Percentiles rank a stretch among this genome's conserved stretches.
Conservation (phyloP, 495 filamentous ascomycete genomes). For the Penicillium verhagenii region DNA sequence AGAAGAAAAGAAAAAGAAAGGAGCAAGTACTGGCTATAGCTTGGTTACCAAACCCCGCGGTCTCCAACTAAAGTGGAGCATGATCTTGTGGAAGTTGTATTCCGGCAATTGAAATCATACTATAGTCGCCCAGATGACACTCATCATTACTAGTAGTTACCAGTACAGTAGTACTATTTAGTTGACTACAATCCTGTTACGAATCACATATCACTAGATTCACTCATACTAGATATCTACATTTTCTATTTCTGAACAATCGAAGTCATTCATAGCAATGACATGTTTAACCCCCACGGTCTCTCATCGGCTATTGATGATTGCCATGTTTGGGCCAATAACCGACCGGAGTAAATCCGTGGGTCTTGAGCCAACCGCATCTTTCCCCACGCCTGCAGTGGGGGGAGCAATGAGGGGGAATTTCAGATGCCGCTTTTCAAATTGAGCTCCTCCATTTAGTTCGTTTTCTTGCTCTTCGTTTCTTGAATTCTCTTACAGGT, state of each 20-base stretch:
- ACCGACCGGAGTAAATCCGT: constrained; percentile 36
- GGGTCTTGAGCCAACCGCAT: not conserved
- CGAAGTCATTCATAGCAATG: too few species aligned
- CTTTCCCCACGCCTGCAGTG: not conserved
- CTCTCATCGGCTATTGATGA: constrained; percentile 32
- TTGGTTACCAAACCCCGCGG: not conserved
- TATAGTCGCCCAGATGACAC: too few species aligned
- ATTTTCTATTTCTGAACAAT: too few species aligned
- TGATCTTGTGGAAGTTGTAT: not conserved
- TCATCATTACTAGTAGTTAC: not conserved
- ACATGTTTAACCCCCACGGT: constrained; percentile 9
- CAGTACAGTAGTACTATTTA: too few species aligned
- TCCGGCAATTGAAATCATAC: not conserved
- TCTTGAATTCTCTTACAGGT: not conserved
- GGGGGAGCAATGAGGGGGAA: constrained; percentile 1
- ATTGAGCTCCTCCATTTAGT: not conserved
- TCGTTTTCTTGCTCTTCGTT: not conserved
- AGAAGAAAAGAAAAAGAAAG: not conserved
- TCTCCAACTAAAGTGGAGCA: not conserved
- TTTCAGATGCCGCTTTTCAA: not conserved
- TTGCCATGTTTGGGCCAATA: constrained; percentile 19
- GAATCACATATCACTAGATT: too few species aligned
- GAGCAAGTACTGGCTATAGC: not conserved
- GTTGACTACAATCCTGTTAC: too few species aligned
- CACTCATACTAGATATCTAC: too few species aligned